phyloP scores from a whole-genome alignment of 106 monocot species.

The Dendrobium officinale region DNA sequence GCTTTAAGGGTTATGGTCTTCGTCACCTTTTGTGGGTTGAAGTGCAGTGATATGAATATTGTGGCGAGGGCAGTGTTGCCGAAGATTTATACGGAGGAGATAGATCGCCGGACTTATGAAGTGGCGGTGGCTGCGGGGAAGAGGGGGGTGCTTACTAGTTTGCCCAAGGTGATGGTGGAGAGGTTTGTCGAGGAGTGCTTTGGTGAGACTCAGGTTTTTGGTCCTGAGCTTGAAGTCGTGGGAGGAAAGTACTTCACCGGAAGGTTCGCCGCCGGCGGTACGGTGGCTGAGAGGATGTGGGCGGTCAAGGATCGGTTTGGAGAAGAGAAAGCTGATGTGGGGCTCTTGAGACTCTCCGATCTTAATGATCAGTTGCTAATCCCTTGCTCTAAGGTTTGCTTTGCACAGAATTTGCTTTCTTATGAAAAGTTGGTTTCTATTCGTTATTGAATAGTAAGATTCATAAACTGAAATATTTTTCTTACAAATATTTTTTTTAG shows the following conservation, averaged over 20 bases:
- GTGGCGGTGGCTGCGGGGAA: slow-evolving; percentile 27
- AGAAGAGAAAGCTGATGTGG: slow-evolving; percentile 38
- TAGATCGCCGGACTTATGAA: slow-evolving; percentile 40
- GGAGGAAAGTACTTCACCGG: slow-evolving; percentile 40
- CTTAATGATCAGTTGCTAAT: slow-evolving; percentile 31
- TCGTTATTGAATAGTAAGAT: background rate
- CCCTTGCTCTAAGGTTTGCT: slow-evolving; percentile 48
- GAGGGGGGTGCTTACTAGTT: slow-evolving; percentile 40
- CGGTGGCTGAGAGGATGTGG: background rate
- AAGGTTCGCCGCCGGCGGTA: slow-evolving; percentile 9
- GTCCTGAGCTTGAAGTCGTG: slow-evolving; percentile 35
- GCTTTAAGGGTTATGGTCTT: slow-evolving; percentile 51
- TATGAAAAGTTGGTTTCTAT: background rate
- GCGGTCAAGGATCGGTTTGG: slow-evolving; percentile 17
- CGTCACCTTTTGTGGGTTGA: slow-evolving; percentile 62
- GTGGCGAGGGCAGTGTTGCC: slow-evolving; percentile 69
- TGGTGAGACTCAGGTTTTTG: slow-evolving; percentile 34
- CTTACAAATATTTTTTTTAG: no score
- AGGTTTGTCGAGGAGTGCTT: slow-evolving; percentile 61
- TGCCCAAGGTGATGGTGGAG: slow-evolving; percentile 75
- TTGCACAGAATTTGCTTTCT: background rate
- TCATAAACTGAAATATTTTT: no score
- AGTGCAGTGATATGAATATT: slow-evolving; percentile 27
- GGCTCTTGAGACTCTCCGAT: slow-evolving; percentile 27
- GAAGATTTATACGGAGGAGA: slow-evolving; percentile 55